Percentiles rank a stretch among this genome's conserved stretches.
phyloP scores from a whole-genome alignment of 2,329 filamentous ascomycete species.

The Paecilomyces sp. region DNA sequence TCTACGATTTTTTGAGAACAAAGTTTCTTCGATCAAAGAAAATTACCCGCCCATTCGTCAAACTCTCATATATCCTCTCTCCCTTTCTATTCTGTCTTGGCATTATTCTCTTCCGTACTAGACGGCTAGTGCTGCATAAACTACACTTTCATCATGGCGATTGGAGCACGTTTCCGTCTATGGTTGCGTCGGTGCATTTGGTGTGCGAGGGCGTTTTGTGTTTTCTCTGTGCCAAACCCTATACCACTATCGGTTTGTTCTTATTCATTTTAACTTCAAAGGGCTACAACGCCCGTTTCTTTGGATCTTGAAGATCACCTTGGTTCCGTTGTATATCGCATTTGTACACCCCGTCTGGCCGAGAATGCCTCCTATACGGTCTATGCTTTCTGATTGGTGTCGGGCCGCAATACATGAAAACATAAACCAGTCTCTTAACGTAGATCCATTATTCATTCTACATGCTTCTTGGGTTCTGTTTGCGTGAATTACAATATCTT shows the following conservation, averaged over 20 bases:
- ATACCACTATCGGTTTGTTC: not conserved
- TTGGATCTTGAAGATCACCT: not conserved
- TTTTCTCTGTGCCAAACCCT: not conserved
- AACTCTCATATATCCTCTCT: not conserved
- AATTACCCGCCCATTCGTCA: not conserved
- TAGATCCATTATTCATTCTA: too few species aligned
- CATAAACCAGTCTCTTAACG: too few species aligned
- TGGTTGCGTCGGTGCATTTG: conserved; percentile 8
- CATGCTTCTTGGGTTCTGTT: too few species aligned
- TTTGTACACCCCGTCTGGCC: not conserved
- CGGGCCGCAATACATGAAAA: not conserved
- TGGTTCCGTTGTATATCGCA: not conserved
- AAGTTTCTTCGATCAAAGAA: not conserved
- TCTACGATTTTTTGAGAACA: not conserved
- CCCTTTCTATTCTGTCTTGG: not conserved
- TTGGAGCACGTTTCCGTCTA: not conserved
- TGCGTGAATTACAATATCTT: too few species aligned
- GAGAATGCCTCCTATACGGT: not conserved
- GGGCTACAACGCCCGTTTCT: not conserved
- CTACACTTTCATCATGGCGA: not conserved
- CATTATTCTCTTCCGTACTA: not conserved
- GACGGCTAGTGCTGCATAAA: not conserved
- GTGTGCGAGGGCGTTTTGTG: conserved; percentile 1
- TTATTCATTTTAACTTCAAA: not conserved
- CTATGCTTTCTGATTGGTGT: not conserved